Conservation (phyloP, 139 green algal species). For the Mesotaenium endlicherianum region DNA sequence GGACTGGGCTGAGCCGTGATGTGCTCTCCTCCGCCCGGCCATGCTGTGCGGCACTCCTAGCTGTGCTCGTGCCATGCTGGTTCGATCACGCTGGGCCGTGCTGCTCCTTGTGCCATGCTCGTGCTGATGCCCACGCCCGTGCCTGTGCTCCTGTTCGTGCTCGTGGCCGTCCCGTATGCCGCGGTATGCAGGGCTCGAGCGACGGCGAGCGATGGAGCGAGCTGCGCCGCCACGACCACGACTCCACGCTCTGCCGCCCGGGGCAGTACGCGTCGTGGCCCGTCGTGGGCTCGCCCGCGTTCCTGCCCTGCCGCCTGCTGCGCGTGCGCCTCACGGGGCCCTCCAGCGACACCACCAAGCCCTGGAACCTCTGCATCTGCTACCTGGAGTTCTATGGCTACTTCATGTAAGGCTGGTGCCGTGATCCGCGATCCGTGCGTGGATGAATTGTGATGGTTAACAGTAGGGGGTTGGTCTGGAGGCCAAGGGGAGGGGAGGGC, state of each 20-base stretch:
- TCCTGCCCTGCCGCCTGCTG: background rate
- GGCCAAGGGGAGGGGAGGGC: background rate
- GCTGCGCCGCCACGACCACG: slow-evolving; percentile 5
- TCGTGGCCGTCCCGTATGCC: background rate
- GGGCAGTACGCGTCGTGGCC: slow-evolving; percentile 39
- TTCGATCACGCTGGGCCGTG: background rate
- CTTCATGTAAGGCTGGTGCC: slow-evolving; percentile 29
- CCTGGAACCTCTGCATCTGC: slow-evolving; percentile 25
- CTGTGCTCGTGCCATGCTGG: slow-evolving; percentile 29
- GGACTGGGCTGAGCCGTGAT: too few species aligned
- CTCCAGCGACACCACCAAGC: background rate
- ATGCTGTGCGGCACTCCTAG: slow-evolving; percentile 14
- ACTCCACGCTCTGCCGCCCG: slow-evolving; percentile 16
- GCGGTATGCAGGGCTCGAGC: slow-evolving; percentile 17
- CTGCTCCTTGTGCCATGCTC: background rate
- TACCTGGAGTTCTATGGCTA: slow-evolving; percentile 34
- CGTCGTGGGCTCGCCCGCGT: background rate
- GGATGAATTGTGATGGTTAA: too few species aligned
- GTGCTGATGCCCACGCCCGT: background rate
- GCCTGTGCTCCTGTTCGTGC: background rate
- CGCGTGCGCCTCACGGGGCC: slow-evolving; percentile 15
- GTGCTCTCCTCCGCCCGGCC: slow-evolving; percentile 23
- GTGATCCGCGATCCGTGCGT: too few species aligned
- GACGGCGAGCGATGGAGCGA: slow-evolving; percentile 15
- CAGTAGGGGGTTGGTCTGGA: too few species aligned